Evolutionary conservation across 805 yeast species (phyloP), one percentile per base, ranked within the genome.

Genomic region (Hanseniaspora pseudoguilliermondii): DNA sequence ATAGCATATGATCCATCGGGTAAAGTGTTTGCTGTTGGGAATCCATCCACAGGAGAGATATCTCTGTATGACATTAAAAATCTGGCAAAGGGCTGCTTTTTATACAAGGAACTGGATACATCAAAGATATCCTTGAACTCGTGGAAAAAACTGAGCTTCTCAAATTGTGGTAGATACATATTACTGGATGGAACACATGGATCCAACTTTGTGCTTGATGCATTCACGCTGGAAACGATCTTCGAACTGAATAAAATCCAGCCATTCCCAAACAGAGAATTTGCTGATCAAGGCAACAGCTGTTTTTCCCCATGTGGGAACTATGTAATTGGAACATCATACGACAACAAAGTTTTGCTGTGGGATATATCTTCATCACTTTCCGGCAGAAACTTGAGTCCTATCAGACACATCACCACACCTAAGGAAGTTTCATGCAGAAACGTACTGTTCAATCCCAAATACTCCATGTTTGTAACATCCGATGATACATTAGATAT

Each of bases 1-100:
- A 73, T 83, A 13, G 85, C 93, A 0, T 79, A 81, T 61, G 97
- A 91, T 69, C 93, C 96, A 1, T 78, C 85, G 40, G 96, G 96
- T 0, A 70, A 82, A 9, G 84, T 90, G 0, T 82, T 88, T 68
- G 96, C 87, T 0, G 75, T 84, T 15, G 89, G 76, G 5, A 72
- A 75, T 27, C 72, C 73, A 25, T 69, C 66, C 16, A 63, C 72
- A 13, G 67, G 72, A 27, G 73, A 72, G 39, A 71, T 82, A 6
- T 75, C 80, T 2, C 67, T 90, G 35, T 86, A 86, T 63, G 87
- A 84, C 60, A 60, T 78, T 36, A 75, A 79, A 54, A 74, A 74
- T 49, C 78, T 78, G 63, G 83, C 81, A 36, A 75, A 75, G 38
- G 80, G 68, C 60, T 91, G 77, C 57, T 87, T 79, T 63, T 60